Evolutionary conservation across 2,329 filamentous ascomycete species (phyloP).

Genomic region (Aspergillus sojae): DNA sequence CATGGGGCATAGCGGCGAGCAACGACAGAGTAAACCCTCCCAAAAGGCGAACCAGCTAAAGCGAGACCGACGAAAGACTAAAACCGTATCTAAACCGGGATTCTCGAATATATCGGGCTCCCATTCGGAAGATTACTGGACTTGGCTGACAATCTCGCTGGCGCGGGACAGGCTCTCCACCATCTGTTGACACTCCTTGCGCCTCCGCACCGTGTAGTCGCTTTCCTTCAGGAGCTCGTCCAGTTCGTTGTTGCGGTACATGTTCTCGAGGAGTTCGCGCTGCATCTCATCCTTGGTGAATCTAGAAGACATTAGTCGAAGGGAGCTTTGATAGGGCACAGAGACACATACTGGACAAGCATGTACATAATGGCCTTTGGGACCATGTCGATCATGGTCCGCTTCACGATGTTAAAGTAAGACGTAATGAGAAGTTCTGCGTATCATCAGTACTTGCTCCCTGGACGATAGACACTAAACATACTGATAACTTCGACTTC

Average conservation of each 20-base stretch:
- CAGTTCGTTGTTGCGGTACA: constrained; percentile 89
- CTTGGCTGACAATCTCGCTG: constrained; percentile 90
- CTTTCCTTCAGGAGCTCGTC: constrained; percentile 97
- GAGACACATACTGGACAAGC: constrained; percentile 78
- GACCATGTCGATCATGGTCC: constrained; percentile 99
- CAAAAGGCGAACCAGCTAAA: constrained; percentile 16
- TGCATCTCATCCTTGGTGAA: constrained; percentile 99
- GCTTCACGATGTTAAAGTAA: constrained; percentile 97
- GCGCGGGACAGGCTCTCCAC: constrained; percentile 89
- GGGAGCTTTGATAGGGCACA: neutral
- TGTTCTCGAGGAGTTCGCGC: constrained; percentile 90
- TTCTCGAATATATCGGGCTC: neutral
- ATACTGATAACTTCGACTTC: constrained; percentile 98
- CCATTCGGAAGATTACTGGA: constrained; percentile 49
- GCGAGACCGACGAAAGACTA: constrained; percentile 9
- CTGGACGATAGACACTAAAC: constrained; percentile 38
- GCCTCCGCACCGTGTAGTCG: constrained; percentile 89
- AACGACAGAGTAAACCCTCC: constrained; percentile 10
- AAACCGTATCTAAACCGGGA: constrained; percentile 10
- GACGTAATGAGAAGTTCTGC: constrained; percentile 90
- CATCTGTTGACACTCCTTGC: constrained; percentile 99
- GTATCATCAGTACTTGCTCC: constrained; percentile 17
- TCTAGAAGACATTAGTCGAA: constrained; percentile 48
- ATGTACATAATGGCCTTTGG: constrained; percentile 99
- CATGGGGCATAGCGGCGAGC: neutral